Percentiles rank a stretch among this genome's conserved stretches.
phyloP scores from a whole-genome alignment of 306 rosid species.

The Urtica urens region DNA sequence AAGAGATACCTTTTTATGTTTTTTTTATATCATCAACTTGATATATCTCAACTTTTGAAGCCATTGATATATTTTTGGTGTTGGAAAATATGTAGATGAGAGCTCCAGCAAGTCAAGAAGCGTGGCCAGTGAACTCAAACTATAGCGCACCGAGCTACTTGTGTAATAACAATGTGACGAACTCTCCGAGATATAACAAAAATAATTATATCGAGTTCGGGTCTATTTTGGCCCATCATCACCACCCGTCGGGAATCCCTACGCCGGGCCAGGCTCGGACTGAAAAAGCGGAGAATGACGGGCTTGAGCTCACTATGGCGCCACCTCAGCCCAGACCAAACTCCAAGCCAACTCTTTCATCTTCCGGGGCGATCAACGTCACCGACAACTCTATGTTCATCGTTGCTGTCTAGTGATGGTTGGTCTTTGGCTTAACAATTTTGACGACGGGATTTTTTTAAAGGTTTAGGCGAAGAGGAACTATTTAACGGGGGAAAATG shows the following conservation, averaged over 20 bases:
- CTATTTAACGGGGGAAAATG: too few relatives aligned
- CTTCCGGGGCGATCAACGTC: conserved; percentile 32
- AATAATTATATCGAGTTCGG: not conserved
- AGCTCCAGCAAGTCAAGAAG: conserved; percentile 7
- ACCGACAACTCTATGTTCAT: too few relatives aligned
- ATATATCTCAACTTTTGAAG: not conserved
- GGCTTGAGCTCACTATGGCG: conserved; percentile 32
- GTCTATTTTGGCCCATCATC: not conserved
- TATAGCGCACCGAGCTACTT: not conserved
- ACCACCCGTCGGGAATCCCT: conserved; percentile 44
- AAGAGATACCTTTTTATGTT: not conserved
- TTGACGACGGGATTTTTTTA: too few relatives aligned
- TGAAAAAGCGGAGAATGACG: conserved; percentile 18
- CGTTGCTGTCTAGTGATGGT: too few relatives aligned
- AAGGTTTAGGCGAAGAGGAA: too few relatives aligned
- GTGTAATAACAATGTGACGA: conserved; percentile 1
- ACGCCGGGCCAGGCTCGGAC: conserved; percentile 13
- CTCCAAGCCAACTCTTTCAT: conserved; percentile 11
- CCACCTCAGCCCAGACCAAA: conserved; percentile 22
- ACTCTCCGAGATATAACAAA: not conserved
- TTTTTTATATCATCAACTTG: not conserved
- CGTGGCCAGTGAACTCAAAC: conserved; percentile 13
- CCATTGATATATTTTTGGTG: not conserved
- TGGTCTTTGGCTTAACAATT: too few relatives aligned
- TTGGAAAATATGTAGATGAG: conserved; percentile 23